Percentiles rank a stretch among this genome's conserved stretches.
Conservation (phyloP, 2,329 filamentous ascomycete species). For the Madurella fahalii region DNA sequence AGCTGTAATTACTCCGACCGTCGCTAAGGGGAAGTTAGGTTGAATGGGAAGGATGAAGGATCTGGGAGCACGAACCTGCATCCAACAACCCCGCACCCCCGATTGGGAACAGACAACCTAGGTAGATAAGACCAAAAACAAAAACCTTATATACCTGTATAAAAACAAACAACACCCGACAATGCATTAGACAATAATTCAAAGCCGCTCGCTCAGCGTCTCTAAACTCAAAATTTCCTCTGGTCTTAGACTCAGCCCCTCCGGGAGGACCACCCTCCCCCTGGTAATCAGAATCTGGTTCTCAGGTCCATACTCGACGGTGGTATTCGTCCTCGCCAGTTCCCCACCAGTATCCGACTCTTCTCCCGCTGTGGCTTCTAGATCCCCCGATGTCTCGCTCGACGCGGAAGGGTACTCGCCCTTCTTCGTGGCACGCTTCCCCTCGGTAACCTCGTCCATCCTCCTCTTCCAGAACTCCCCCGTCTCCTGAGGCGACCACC, state of each 20-base stretch:
- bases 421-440: not conserved
- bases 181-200: not conserved
- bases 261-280: constrained; percentile 16
- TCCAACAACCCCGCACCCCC: too few relatives aligned
- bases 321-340: constrained; percentile 1
- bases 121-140: too few relatives aligned
- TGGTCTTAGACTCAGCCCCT: constrained; percentile 17
- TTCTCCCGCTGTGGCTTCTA: not conserved
- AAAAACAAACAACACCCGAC: too few relatives aligned
- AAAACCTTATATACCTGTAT: too few relatives aligned
- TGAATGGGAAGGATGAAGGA: too few relatives aligned
- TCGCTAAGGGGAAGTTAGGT: too few relatives aligned
- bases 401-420: not conserved
- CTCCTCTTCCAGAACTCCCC: constrained; percentile 23
- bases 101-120: too few relatives aligned
- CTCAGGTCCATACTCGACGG: constrained; percentile 3
- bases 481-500: constrained; percentile 56
- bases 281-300: constrained; percentile 15
- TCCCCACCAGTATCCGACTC: not conserved
- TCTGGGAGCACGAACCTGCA: too few relatives aligned
- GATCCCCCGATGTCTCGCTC: not conserved
- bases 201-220: constrained; percentile 21
- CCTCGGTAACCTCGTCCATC: not conserved
- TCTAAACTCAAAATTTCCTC: constrained; percentile 23
- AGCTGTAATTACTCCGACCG: too few relatives aligned